phyloP scores from a whole-genome alignment of 2,329 filamentous ascomycete genomes.

The Epichloe scottii region DNA sequence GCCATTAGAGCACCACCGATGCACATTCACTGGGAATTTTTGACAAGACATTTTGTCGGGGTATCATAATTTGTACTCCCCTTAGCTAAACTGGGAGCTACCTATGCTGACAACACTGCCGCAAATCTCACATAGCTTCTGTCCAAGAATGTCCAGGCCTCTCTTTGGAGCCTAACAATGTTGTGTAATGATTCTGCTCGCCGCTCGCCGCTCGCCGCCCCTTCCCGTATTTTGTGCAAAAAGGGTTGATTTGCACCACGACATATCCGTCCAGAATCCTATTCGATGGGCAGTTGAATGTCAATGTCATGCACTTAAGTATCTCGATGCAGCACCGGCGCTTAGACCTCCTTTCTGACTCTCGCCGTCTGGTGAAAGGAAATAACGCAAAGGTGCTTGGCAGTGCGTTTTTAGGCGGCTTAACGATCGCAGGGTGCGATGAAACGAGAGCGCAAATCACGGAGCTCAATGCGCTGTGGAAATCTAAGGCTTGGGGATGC shows the following conservation, averaged over 20 bases:
- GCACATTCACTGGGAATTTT: neutral
- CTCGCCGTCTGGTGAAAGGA: neutral
- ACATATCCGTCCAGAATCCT: neutral
- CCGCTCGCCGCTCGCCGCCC: neutral
- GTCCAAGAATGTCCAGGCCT: neutral
- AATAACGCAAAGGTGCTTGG: neutral
- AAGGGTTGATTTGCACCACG: neutral
- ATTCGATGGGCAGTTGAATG: no score
- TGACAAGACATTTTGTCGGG: neutral
- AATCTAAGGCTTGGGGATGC: conserved; percentile 72
- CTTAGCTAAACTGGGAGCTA: neutral
- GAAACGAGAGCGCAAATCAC: neutral
- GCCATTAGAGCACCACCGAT: neutral
- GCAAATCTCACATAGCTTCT: neutral
- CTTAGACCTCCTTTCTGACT: neutral
- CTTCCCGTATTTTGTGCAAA: neutral
- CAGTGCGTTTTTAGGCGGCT: neutral
- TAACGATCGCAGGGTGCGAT: neutral
- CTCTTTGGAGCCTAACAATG: neutral
- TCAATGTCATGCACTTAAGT: neutral
- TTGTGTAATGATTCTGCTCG: neutral
- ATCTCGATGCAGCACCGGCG: neutral
- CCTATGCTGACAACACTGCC: neutral
- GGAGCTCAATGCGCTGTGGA: neutral
- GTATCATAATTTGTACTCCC: neutral